Evolutionary conservation across 495 filamentous ascomycete species (phyloP), one percentile per base, ranked within the genome.

Genomic region (Penicillium salamii): DNA sequence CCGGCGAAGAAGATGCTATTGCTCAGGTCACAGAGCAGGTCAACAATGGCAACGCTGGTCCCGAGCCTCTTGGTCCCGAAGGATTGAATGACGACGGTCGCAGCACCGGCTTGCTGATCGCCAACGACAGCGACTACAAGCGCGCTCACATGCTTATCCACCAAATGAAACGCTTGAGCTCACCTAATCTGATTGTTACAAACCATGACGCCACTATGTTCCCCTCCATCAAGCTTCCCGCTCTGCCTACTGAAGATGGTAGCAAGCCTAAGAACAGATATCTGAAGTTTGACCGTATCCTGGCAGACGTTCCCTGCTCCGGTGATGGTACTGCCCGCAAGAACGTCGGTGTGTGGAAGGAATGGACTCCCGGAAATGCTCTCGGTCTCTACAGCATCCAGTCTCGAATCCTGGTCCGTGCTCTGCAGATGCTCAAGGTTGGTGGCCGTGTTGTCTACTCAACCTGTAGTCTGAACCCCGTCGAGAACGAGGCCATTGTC

Each of bases 201-300:
- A 97, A 98, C 62, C 93, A 98, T 68, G 95, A 98, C 65, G 93
- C 95, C 24, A 96, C 91, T 19, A 84, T 95, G 79, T 98, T 89
- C 68, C 93, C 93, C 2, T 87, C 90, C 7, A 89, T 97, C 58
- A 85, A 87, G 64, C 76, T 96, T 7, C 80, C 89, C 20, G 52
- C 73, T 31, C 47, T 60, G 35, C 70, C 78, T 39, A 59, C 73
- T 32, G 59, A 66, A 1, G 65, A 73, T 31, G 80, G 78, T 20
- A 75, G 78, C 24, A 76, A 81, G 41, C 69, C 69, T 2, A 60
- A 65, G 7, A 83, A 82, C 59, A 76, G 79, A 51, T 97, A 96
- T 67, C 80, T 98, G 49, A 97, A 96, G 71, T 98, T 96, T 59
- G 93, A 98, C 64, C 86, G 93, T 40, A 95, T 98, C 38, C 74